A percentile compares a stretch with the other conserved stretches of the same genome.
Conservation (phyloP, 169 alveolate genomes). For the Cyclospora cayetanensis region DNA sequence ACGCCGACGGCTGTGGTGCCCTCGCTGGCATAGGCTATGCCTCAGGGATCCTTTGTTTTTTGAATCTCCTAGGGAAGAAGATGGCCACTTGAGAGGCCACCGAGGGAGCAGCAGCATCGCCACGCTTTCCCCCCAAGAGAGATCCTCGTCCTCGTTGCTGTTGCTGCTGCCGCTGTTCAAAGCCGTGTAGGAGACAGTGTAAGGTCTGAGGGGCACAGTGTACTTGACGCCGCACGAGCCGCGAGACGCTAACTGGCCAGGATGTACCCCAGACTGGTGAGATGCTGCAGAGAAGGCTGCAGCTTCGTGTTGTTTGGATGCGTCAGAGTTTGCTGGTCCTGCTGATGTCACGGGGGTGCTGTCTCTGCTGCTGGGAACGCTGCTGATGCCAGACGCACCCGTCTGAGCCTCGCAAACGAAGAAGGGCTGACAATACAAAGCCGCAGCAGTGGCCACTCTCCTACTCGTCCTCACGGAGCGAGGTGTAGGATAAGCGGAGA, state of each 20-base stretch:
- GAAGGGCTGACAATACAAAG: slow-evolving; percentile 32
- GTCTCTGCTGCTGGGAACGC: background rate
- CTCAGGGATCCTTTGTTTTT: background rate
- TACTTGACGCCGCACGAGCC: slow-evolving; percentile 57
- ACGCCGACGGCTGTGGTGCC: too few relatives aligned
- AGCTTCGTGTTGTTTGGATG: background rate
- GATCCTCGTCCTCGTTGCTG: background rate
- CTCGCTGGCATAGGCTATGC: too few relatives aligned
- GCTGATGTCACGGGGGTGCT: background rate
- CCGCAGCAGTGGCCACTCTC: slow-evolving; percentile 46
- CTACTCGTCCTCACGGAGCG: slow-evolving; percentile 3
- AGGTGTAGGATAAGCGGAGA: background rate
- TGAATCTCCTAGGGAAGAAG: slow-evolving; percentile 23
- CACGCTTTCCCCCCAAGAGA: background rate
- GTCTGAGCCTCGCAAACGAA: slow-evolving; percentile 9
- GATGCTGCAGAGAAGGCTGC: background rate
- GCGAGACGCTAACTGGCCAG: too few relatives aligned
- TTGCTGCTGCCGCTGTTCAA: background rate
- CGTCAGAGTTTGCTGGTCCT: background rate
- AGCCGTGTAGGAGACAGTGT: slow-evolving; percentile 30
- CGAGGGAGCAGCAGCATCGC: slow-evolving; percentile 58
- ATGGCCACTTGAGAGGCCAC: slow-evolving; percentile 54
- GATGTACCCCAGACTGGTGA: slow-evolving; percentile 2
- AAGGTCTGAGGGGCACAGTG: slow-evolving; percentile 35
- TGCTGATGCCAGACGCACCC: background rate